phyloP scores from a whole-genome alignment of 2,329 filamentous ascomycete species.

The Fusarium graminum region DNA sequence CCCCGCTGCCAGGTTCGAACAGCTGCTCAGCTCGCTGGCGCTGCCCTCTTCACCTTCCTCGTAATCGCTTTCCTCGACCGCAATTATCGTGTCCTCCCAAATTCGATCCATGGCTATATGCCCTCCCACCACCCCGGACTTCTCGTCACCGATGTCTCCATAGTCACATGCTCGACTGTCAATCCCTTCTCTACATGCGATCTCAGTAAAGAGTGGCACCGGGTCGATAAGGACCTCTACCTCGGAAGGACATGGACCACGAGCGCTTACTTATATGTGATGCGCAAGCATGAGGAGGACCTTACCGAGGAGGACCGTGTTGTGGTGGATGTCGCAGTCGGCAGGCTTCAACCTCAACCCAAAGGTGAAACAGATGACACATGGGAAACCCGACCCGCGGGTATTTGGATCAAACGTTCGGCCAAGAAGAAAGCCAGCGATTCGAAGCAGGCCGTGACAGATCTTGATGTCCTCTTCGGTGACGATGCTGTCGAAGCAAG shows the following conservation, averaged over 20 bases:
- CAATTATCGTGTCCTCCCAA: slow-evolving; percentile 87
- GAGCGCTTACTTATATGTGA: slow-evolving; percentile 84
- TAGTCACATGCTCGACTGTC: slow-evolving; percentile 79
- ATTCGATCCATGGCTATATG: slow-evolving; percentile 86
- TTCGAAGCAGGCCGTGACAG: slow-evolving; percentile 79
- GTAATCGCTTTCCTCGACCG: slow-evolving; percentile 87
- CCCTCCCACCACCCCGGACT: slow-evolving; percentile 87
- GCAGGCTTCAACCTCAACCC: slow-evolving; percentile 74
- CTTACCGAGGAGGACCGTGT: slow-evolving; percentile 80
- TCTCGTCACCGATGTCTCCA: slow-evolving; percentile 86
- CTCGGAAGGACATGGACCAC: slow-evolving; percentile 79
- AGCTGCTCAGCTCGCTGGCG: slow-evolving; percentile 78
- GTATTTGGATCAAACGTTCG: slow-evolving; percentile 85
- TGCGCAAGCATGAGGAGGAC: slow-evolving; percentile 88
- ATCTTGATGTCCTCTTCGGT: slow-evolving; percentile 88
- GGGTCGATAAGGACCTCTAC: slow-evolving; percentile 90
- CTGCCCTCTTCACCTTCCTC: slow-evolving; percentile 75
- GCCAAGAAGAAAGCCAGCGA: slow-evolving; percentile 80
- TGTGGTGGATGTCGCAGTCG: slow-evolving; percentile 82
- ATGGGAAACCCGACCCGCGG: slow-evolving; percentile 83
- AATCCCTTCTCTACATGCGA: slow-evolving; percentile 82
- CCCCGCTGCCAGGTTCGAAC: slow-evolving; percentile 67
- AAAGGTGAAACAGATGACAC: slow-evolving; percentile 64
- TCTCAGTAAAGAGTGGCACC: slow-evolving; percentile 81
- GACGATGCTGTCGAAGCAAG: slow-evolving; percentile 92